Evolutionary conservation across 1,284 basidiomycete genomes (phyloP).

Genomic region (Rhizoctonia solani): DNA sequence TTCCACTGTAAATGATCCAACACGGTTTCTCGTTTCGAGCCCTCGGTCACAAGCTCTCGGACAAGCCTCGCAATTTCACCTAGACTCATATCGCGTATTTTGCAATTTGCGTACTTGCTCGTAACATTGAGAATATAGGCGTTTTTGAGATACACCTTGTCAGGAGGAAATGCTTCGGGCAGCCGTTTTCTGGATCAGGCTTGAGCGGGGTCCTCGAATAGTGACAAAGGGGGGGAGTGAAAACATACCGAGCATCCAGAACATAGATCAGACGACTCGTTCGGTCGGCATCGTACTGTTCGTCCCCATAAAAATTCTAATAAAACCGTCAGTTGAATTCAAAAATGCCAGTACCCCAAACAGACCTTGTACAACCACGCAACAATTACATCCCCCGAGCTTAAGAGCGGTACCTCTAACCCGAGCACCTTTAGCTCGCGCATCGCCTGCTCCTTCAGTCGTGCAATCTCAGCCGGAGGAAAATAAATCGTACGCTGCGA

Average conservation of each 20-base stretch:
- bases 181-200: background rate
- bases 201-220: too few species aligned
- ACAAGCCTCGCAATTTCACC: conserved; percentile 3
- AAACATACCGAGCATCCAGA: conserved; percentile 3
- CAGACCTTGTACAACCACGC: conserved; percentile 31
- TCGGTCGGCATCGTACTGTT: conserved; percentile 2
- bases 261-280: conserved; percentile 12
- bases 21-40: background rate
- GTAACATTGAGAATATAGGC: background rate
- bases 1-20: background rate
- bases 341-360: background rate
- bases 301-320: conserved; percentile 30
- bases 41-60: background rate
- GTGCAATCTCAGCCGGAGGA: conserved; percentile 3
- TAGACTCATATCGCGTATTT: background rate
- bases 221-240: background rate
- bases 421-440: background rate
- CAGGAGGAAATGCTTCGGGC: background rate
- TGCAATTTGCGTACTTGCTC: background rate
- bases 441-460: conserved; percentile 8
- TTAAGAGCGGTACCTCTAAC: background rate
- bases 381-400: conserved; percentile 29
- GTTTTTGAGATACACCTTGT: background rate
- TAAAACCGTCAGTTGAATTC: background rate
- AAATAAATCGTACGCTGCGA: conserved; percentile 21